A percentile compares a stretch with the other conserved stretches of the same genome.
These are phyloP conservation scores for Trichoderma guizhouense DNA, from an alignment of 2,329 filamentous ascomycete genomes.

Conservation along the genomic window DNA sequence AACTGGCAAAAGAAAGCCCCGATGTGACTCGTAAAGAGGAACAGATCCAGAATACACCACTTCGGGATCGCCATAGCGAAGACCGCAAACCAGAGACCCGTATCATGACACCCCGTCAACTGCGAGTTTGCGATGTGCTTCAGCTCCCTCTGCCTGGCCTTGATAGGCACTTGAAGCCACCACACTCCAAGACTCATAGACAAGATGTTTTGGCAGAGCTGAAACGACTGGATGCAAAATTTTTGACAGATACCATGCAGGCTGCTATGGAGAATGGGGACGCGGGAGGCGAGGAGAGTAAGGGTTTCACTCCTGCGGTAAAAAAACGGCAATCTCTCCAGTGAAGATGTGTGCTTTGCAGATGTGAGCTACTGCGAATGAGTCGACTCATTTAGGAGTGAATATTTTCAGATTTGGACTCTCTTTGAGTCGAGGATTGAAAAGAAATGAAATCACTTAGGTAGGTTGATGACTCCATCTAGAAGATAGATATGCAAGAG, in stretches of 20 bases:
- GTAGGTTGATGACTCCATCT: neutral
- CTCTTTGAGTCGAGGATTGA: neutral
- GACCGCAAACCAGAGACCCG: neutral
- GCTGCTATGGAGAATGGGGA: neutral
- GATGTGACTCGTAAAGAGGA: neutral
- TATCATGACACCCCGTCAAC: neutral
- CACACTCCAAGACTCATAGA: conserved; percentile 20
- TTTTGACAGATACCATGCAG: conserved; percentile 23
- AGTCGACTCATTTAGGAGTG: neutral
- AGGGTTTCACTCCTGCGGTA: neutral
- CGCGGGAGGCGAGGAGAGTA: neutral
- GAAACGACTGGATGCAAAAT: conserved; percentile 29
- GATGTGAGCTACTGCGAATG: neutral
- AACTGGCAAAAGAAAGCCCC: neutral
- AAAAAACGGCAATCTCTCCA: neutral
- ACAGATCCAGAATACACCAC: neutral
- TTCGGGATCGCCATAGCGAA: neutral
- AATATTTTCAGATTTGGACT: neutral
- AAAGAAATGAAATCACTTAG: neutral
- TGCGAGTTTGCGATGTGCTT: conserved; percentile 21
- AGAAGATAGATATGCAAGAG: neutral
- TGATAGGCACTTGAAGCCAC: conserved; percentile 24
- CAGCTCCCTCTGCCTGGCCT: conserved; percentile 26
- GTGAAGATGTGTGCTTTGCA: neutral
- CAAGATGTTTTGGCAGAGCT: conserved; percentile 29